These are phyloP conservation scores for Echinochloa phyllopogon DNA, from an alignment of 176 grass and related monocot species.

Conservation along the genomic window DNA sequence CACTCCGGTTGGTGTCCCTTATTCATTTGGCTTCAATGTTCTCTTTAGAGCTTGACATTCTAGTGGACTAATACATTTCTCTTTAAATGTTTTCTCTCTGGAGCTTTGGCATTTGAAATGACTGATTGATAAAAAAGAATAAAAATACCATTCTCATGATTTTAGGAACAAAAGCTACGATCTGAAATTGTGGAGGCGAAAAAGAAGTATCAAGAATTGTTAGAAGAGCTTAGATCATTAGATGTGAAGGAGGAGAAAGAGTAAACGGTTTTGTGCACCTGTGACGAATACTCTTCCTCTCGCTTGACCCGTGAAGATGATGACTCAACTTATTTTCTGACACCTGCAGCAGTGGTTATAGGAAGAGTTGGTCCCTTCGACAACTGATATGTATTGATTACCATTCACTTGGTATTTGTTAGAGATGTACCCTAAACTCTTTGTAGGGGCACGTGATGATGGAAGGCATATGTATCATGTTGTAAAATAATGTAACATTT, in stretches of 20 bases:
- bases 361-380: constrained; percentile 30
- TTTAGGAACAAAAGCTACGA: constrained; percentile 77
- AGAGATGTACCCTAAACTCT: constrained; percentile 39
- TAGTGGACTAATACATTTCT: background rate
- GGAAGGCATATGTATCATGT: background rate
- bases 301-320: constrained; percentile 26
- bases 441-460: constrained; percentile 6
- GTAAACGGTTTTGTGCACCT: constrained; percentile 1
- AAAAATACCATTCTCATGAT: constrained; percentile 40
- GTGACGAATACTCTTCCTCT: constrained; percentile 3
- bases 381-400: background rate
- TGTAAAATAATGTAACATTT: constrained; percentile 35
- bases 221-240: constrained; percentile 58
- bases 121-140: constrained; percentile 34
- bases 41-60: constrained; percentile 2
- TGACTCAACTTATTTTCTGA: background rate
- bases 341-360: constrained; percentile 13
- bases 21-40: background rate
- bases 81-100: background rate
- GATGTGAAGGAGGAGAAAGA: constrained; percentile 71
- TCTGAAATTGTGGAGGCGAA: constrained; percentile 64
- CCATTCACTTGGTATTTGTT: background rate
- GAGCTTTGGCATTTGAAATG: constrained; percentile 4
- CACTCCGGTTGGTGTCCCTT: background rate
- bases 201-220: constrained; percentile 69